Base-by-base conservation (phyloP, 768 basidiomycete species). In the Termitomyces sp. region DNA sequence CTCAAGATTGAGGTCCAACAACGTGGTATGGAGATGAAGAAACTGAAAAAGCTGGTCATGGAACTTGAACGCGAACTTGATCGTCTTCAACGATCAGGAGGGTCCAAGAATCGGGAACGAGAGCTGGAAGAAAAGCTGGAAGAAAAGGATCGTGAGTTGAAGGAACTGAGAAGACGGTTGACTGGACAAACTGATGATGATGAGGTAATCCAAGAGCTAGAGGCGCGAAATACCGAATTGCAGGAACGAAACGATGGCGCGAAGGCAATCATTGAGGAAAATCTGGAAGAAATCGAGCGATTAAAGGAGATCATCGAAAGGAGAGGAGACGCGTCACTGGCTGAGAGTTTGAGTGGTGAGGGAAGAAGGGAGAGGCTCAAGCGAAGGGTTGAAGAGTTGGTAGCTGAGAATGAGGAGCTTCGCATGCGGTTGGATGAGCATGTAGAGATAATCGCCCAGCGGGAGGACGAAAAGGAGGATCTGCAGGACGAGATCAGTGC, bases 1-100 rank as follows among this genome's bases (percentile, higher is more conserved):
- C 86, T 96, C 67, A 96, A 96, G 73, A 88, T 94, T 64, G 92
- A 94, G 69, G 90, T 94, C 1, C 90, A 93, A 64, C 87, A 92
- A 66, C 85, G 91, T 2, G 87, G 90, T 13, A 85, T 91, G 75
- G 94, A 96, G 72, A 82, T 94, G 66, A 96, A 96, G 79, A 92
- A 90, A 69, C 78, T 92, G 59, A 92, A 92, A 72, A 95, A 96
- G 68, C 84, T 93, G 32, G 81, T 95, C 1, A 75, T 92, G 10
- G 90, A 94, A 63, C 83, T 91, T 16, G 89, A 95, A 68, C 82
- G 84, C 55, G 91, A 93, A 63, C 73, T 94, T 36, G 88, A 91
- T 54, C 78, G 83, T 35, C 75, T 82, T 22, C 90, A 86, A 69
- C 83, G 81, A 64, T 72, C 67, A 2, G 76, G 74, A 4, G 73